Evolutionary conservation across 352 stramenopile species (phyloP).

Genomic region (Globisporangium orthogonon): DNA sequence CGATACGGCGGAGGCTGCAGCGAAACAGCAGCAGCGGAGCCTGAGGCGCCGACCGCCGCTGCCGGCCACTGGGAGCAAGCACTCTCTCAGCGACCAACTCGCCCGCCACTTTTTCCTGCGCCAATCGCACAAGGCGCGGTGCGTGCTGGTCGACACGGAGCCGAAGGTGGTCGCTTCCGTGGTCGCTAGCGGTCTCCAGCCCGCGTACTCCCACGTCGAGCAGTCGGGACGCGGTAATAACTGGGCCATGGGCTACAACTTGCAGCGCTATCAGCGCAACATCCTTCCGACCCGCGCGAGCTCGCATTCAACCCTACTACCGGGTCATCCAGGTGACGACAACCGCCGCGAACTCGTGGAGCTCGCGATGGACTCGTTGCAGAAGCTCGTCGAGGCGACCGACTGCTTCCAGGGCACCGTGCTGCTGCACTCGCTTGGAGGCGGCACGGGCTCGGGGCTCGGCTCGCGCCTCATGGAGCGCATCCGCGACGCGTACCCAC

Average conservation of each 20-base stretch:
- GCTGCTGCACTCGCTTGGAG: constrained; percentile 76
- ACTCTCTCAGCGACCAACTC: constrained; percentile 2
- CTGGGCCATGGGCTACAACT: constrained; percentile 86
- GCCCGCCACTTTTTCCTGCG: constrained; percentile 36
- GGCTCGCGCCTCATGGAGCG: constrained; percentile 77
- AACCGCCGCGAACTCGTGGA: constrained; percentile 49
- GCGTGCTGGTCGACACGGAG: constrained; percentile 76
- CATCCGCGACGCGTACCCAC: constrained; percentile 76
- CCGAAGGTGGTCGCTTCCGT: constrained; percentile 61
- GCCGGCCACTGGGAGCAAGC: neutral
- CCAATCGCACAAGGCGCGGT: constrained; percentile 34
- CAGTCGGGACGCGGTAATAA: constrained; percentile 82
- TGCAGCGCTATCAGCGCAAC: constrained; percentile 32
- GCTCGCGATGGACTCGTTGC: constrained; percentile 67
- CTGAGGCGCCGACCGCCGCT: neutral
- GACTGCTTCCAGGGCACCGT: constrained; percentile 71
- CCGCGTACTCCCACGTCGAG: constrained; percentile 48
- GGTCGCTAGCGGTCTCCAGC: constrained; percentile 16
- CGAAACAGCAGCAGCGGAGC: neutral
- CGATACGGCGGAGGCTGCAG: neutral
- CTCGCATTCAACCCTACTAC: neutral
- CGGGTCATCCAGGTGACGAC: constrained; percentile 11
- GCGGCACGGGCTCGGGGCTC: constrained; percentile 74
- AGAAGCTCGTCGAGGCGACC: constrained; percentile 55
- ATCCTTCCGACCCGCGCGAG: constrained; percentile 14